Evolutionary conservation across 2,329 filamentous ascomycete species (phyloP).

Genomic region (Xylariales sp.): DNA sequence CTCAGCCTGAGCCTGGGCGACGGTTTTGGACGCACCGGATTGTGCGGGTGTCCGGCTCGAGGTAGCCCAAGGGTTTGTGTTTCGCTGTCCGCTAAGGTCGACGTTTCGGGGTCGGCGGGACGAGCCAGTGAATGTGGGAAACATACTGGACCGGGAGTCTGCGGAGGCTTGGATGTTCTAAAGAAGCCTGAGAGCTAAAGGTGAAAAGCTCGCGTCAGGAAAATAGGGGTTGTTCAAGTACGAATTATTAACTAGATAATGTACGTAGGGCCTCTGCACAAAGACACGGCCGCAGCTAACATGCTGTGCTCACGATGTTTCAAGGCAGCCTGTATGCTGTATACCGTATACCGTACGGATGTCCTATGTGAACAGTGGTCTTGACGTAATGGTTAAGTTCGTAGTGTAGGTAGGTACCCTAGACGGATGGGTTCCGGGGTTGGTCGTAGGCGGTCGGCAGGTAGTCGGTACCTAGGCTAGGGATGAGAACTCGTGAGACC

Average conservation of each 20-base stretch:
- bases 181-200: not conserved
- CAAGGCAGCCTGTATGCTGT: not conserved
- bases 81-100: conserved; percentile 85
- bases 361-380: conserved; percentile 5
- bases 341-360: conserved; percentile 1
- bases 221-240: not conserved
- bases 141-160: conserved; percentile 68
- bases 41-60: conserved; percentile 68
- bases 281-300: conserved; percentile 12
- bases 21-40: conserved; percentile 77
- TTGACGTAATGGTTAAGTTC: conserved; percentile 36
- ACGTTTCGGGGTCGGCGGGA: conserved; percentile 89
- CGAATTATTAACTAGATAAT: not conserved
- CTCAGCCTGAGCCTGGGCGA: conserved; percentile 89
- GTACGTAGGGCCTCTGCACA: conserved; percentile 19
- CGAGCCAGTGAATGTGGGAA: conserved; percentile 89
- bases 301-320: conserved; percentile 29
- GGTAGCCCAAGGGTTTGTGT: conserved; percentile 81
- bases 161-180: not conserved
- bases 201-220: not conserved
- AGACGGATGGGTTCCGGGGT: not conserved
- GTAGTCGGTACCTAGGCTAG: not conserved
- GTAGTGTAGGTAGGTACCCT: not conserved
- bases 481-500: not conserved
- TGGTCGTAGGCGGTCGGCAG: not conserved